Base-by-base conservation (phyloP, 1,284 basidiomycete species). In the Tylopilus sp. region DNA sequence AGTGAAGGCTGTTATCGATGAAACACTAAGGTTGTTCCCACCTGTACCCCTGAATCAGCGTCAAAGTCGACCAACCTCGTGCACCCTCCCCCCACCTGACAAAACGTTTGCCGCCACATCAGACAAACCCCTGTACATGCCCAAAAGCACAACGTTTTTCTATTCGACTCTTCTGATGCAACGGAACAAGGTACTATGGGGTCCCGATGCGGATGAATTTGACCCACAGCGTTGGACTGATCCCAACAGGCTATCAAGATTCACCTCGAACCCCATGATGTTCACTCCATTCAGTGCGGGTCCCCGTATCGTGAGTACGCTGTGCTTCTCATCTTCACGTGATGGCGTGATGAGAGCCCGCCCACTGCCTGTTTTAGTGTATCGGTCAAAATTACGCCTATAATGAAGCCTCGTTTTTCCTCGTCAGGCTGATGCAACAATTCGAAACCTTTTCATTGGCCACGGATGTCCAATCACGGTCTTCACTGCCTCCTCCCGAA, bases 1-100 rank as follows among this genome's bases (percentile, higher is more conserved):
- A 85, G 83, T 87, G 69, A 77, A 81, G 52, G 85, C 85, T 4
- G 80, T 88, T 12, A 74, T 88, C 31, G 84, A 88, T 54, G 85
- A 88, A 58, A 82, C 82, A 0, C 72, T 88, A 6, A 77, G 86
- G 24, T 63, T 89, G 2, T 88, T 83, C 68, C 84, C 85, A 4
- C 83, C 85, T 8, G 83, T 87, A 1, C 82, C 84, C 17, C 66
- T 83, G 30, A 84, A 86, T 57, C 71, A 80, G 35, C 77, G 85
- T 39, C 81, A 83, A 65, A 76, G 71, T 41, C 75, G 79, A 31
- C 62, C 69, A 1, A 57, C 65, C 2, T 64, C 77, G 10, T 78
- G 76, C 54, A 67, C 75, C 1, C 68, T 85, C 10, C 82, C 82
- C 4, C 70, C 68, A 7, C 70, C 78, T 17, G 80, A 81, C 55